Evolutionary conservation across 2,329 filamentous ascomycete species (phyloP), one percentile per base, ranked within the genome.

Genomic region (Sporothrix humicola): DNA sequence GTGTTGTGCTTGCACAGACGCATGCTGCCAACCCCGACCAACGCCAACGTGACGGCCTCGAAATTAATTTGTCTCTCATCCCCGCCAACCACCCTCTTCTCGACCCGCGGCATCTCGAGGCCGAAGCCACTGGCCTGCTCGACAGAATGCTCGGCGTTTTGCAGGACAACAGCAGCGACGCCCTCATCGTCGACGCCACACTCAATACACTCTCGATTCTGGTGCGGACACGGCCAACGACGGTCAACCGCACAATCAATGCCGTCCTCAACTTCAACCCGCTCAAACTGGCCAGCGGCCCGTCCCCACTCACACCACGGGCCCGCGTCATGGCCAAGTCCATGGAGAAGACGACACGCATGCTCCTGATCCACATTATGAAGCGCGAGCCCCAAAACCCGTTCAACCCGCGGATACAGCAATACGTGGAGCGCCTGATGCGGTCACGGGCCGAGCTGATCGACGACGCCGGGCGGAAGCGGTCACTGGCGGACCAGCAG

Each of bases 261-360:
- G 90, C 93, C 17, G 87, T 98, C 44, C 86, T 99, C 77, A 94
- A 90, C 81, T 99, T 98, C 86, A 97, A 97, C 79, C 96, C 96
- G 0, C 84, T 98, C 61, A 94, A 92, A 81, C 88, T 93, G 76
- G 93, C 92, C 73, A 89, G 2, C 3, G 31, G 31, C 31, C 31
- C 90, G 1, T 20, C 59, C n/a, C 91, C 92, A 3, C 88, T 97
- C 85, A 95, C 92, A 0, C 88, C 93, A 2, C 93, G 91, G 79
- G 88, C 89, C 69, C 94, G 92, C 78, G 92, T 99, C 74, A 89
- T 95, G 78, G 88, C 97, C 75, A 94, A 91, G 82, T 98, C 95
- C 5, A 96, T 99, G 90, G 95, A 98, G 81, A 94, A 97, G 80
- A 99, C 96, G 31, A 93, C 93, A 2, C 89, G 94, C 78, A 90